Evolutionary conservation across 2,329 filamentous ascomycete species (phyloP).

Genomic region (Tolypocladium tundrense): DNA sequence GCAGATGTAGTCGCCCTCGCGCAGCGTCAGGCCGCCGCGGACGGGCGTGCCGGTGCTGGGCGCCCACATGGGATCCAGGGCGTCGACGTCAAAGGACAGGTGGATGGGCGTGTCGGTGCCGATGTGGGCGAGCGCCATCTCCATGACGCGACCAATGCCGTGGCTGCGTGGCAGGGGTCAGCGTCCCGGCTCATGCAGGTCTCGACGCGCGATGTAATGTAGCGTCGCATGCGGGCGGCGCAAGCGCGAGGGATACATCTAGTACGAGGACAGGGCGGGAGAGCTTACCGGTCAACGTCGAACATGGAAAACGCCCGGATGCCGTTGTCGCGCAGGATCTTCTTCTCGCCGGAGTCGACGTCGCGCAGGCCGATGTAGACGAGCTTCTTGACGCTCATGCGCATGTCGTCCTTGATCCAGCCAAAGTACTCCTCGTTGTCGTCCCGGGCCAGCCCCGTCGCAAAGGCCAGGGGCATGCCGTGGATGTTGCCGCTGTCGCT

Average conservation of each 20-base stretch:
- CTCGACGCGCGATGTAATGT: neutral
- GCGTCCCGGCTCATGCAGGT: neutral
- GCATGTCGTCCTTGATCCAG: slow-evolving; percentile 70
- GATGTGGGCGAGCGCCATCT: slow-evolving; percentile 96
- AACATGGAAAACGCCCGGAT: slow-evolving; percentile 99
- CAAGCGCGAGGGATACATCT: neutral
- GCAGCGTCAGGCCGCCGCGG: slow-evolving; percentile 80
- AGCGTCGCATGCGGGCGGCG: neutral
- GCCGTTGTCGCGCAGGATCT: slow-evolving; percentile 73
- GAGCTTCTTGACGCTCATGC: slow-evolving; percentile 66
- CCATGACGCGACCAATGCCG: slow-evolving; percentile 91
- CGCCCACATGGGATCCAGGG: slow-evolving; percentile 90
- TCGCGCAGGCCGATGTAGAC: slow-evolving; percentile 96
- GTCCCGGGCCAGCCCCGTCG: slow-evolving; percentile 74
- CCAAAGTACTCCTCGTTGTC: slow-evolving; percentile 74
- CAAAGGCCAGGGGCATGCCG: slow-evolving; percentile 92
- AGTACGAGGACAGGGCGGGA: neutral
- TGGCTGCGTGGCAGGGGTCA: slow-evolving; percentile 40
- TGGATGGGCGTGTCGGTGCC: slow-evolving; percentile 93
- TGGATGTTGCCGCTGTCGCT: slow-evolving; percentile 90
- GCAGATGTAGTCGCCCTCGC: slow-evolving; percentile 95
- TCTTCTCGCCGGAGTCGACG: slow-evolving; percentile 89
- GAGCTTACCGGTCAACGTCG: slow-evolving; percentile 73
- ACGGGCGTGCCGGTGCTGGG: slow-evolving; percentile 94
- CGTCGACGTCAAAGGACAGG: slow-evolving; percentile 94